A percentile compares a stretch with the other conserved stretches of the same genome.
Conservation (phyloP, 176 grass and related monocot species). For the Cenchrus fungigraminus region DNA sequence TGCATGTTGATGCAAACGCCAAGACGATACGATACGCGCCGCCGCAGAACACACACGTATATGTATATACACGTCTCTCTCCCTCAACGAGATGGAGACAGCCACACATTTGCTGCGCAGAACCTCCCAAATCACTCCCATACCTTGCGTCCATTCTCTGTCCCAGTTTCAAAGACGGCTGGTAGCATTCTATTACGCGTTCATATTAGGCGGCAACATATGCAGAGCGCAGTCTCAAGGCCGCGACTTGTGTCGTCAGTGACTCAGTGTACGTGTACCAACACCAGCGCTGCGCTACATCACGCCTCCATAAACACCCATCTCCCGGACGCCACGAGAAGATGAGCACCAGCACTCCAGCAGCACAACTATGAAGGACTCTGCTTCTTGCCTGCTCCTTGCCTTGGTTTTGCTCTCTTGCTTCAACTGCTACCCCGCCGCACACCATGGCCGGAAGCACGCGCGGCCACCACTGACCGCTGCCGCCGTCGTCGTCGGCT, state of each 20-base stretch:
- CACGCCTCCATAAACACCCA: too few species aligned
- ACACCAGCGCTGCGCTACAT: too few species aligned
- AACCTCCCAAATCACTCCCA: background rate
- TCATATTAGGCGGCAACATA: background rate
- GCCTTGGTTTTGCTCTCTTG: slow-evolving; percentile 15
- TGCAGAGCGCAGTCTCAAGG: too few species aligned
- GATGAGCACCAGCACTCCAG: background rate
- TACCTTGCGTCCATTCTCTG: background rate
- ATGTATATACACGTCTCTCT: too few species aligned
- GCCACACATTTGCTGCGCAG: background rate
- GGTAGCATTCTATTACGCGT: background rate
- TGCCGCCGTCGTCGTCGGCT: slow-evolving; percentile 8
- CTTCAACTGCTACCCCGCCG: slow-evolving; percentile 20
- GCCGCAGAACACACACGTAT: background rate
- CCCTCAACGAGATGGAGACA: background rate
- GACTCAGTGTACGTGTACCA: too few species aligned
- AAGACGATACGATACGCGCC: background rate
- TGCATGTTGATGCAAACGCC: background rate
- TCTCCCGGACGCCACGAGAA: background rate
- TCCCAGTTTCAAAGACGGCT: background rate
- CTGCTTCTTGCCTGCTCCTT: background rate
- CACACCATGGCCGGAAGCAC: background rate
- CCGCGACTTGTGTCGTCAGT: too few species aligned
- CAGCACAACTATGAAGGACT: background rate
- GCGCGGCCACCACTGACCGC: background rate